Base-by-base conservation (phyloP, 768 basidiomycete genomes). In the Leccinum pellstonianum region DNA sequence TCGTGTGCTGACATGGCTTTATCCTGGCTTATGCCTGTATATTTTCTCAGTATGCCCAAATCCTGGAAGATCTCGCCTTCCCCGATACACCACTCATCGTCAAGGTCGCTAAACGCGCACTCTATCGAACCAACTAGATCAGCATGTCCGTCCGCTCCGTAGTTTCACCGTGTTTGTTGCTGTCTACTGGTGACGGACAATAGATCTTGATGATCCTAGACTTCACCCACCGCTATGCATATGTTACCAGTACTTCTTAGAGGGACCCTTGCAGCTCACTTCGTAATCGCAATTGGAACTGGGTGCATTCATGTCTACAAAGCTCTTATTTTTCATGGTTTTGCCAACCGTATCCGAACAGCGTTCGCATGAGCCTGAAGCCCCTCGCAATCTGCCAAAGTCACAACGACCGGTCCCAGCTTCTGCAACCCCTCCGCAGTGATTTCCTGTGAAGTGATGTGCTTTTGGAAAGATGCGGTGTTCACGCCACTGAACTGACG, bases 401-500 rank as follows among this genome's bases (percentile, higher is more conserved):
- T 92, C 19, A 83, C 88, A 5, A 98, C 96, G 12, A 89, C 77
- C 11, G 97, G 97, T 4, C 97, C 97, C 33, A 99, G 80, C 12
- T 66, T 77, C 65, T 80, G 79, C 57, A 99, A 78, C 15, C 97
- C 97, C 6, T 81, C 84, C 17, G 79, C 73, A 10, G 94, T 90
- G 23, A 98, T 84, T 72, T 97, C 91, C 73, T 98, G 97, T 5
- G 93, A 95, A 14, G 97, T 99, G 67, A 98, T 98, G 73, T 98
- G 91, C 75, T 99, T 99, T 72, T 98, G 95, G 89, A 98, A 99
- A 2, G 94, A 95, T 9, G 84, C 79, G 1, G 96, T 98, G 77
- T 96, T 98, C 65, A 99, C 97, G 5, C 97, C 97, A 65, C 95
- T 97, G 79, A 95, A 99, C 72, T 98, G 97, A 53, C 93, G 87